Evolutionary conservation across 2,329 filamentous ascomycete species (phyloP).

Genomic region (Aureobasidium sp.): DNA sequence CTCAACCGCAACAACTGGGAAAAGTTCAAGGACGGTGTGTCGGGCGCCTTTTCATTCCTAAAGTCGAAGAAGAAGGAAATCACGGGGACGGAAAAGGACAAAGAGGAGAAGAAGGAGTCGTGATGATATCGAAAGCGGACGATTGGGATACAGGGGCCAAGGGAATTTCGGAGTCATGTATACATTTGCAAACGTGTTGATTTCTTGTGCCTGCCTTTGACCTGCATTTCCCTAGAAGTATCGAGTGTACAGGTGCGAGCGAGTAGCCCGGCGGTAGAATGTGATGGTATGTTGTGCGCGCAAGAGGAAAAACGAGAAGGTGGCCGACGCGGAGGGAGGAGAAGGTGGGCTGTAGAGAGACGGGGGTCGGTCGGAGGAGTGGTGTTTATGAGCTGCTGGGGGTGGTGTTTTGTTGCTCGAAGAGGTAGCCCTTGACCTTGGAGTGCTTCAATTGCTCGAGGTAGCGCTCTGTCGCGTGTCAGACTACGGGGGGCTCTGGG

Average conservation of each 20-base stretch:
- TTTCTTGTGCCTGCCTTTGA: slow-evolving; percentile 11
- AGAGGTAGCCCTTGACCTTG: slow-evolving; percentile 72
- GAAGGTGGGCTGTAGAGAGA: background rate
- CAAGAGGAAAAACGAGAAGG: background rate
- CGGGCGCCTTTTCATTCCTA: slow-evolving; percentile 29
- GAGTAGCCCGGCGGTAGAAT: background rate
- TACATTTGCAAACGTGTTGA: slow-evolving; percentile 16
- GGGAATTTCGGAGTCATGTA: slow-evolving; percentile 15
- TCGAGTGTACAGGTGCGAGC: background rate
- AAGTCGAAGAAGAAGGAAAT: slow-evolving; percentile 20
- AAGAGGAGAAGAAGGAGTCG: background rate
- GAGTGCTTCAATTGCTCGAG: slow-evolving; percentile 68
- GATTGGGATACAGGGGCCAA: background rate
- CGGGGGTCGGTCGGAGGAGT: background rate
- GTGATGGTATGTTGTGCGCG: background rate
- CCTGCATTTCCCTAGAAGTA: background rate
- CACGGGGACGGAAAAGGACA: slow-evolving; percentile 5
- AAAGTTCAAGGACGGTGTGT: slow-evolving; percentile 46
- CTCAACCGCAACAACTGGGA: slow-evolving; percentile 82
- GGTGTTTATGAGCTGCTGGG: slow-evolving; percentile 41
- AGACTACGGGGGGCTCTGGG: background rate
- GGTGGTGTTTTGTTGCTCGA: slow-evolving; percentile 71
- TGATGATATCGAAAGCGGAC: slow-evolving; percentile 9
- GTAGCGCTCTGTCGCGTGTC: slow-evolving; percentile 58
- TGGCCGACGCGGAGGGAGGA: background rate